Evolutionary conservation across 148 eudicot genomes (phyloP), one percentile per base, ranked within the genome.

Genomic region (Rhododendron henanense): DNA sequence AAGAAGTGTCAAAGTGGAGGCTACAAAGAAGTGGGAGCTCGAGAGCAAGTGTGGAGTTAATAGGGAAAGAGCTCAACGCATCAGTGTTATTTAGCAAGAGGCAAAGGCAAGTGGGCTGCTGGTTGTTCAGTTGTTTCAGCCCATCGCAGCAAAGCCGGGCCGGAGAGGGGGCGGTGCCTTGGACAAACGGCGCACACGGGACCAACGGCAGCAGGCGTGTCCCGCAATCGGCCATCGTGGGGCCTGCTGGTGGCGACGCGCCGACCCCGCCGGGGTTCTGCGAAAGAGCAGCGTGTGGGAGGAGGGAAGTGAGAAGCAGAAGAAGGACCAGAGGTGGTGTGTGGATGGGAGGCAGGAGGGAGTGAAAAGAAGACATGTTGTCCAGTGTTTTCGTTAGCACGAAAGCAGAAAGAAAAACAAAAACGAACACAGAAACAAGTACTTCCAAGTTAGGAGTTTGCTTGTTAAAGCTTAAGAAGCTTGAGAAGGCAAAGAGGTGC

Each of bases 1-100:
- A 83, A 55, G 94, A 90, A 50, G 84, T 57, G 88, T 89, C 89
- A 18, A 90, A 79, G 53, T 88, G 91, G 76, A 92, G 91, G 67
- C 82, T 86, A 85, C 95, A 95, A 10, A 92, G 87, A 65, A 53
- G 85, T 35, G 96, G 98, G 85, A 95, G 79, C 87, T 91, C 89
- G 76, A 93, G 90, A 87, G 94, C 98, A 41, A 88, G 91, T 16
- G 94, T 92, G 63, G 83, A 82, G 87, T 95, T 94, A 77, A 95
- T 86, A 28, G 98, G 94, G n/a, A 95, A 90, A 79, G 98, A 85
- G 41, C 88, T 84, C 39, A 93, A 63, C 39, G 88, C 85, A 77
- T 71, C 39, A 33, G 94, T 88, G 19, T 89, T 92, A 78, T 92
- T 90, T 6, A 93, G 92, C 87, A 95, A 87, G 9, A 94, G 90